A percentile compares a stretch with the other conserved stretches of the same genome.
These are phyloP conservation scores for Cryptosporidium ubiquitum DNA, from an alignment of 169 alveolate species.

Conservation along the genomic window DNA sequence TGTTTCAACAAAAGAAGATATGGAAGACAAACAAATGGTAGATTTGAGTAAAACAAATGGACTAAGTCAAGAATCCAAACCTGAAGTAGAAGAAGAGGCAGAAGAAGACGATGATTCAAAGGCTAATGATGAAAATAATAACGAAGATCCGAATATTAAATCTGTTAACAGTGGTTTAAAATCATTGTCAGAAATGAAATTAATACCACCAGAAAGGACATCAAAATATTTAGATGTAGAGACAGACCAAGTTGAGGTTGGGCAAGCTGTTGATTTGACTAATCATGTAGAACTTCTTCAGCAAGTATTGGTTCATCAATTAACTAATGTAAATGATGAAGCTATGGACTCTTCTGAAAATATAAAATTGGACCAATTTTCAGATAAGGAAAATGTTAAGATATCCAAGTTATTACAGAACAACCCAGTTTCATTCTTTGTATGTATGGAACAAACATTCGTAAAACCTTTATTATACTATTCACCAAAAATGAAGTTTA, in stretches of 20 bases:
- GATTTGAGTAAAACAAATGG: neutral
- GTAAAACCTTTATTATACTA: constrained; percentile 55
- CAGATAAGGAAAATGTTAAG: constrained; percentile 27
- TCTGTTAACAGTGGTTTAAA: neutral
- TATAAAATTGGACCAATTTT: constrained; percentile 36
- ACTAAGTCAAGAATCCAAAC: neutral
- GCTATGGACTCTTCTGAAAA: neutral
- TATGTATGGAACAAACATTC: constrained; percentile 49
- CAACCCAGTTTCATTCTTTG: constrained; percentile 72
- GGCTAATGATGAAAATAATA: neutral
- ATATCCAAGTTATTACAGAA: constrained; percentile 14
- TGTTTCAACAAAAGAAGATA: neutral
- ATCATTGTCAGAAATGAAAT: neutral
- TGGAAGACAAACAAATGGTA: neutral
- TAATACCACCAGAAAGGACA: constrained; percentile 52
- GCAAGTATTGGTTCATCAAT: constrained; percentile 61
- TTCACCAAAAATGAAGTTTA: constrained; percentile 55
- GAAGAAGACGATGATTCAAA: neutral
- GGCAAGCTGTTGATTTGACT: constrained; percentile 58
- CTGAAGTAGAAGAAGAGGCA: neutral
- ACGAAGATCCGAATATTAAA: neutral
- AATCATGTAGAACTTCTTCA: constrained; percentile 52
- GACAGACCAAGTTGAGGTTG: constrained; percentile 4
- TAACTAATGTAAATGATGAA: constrained; percentile 27
- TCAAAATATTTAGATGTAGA: neutral